Evolutionary conservation across 1,284 basidiomycete genomes (phyloP), one percentile per base, ranked within the genome.

Genomic region (Paramarasmius palmivorus): DNA sequence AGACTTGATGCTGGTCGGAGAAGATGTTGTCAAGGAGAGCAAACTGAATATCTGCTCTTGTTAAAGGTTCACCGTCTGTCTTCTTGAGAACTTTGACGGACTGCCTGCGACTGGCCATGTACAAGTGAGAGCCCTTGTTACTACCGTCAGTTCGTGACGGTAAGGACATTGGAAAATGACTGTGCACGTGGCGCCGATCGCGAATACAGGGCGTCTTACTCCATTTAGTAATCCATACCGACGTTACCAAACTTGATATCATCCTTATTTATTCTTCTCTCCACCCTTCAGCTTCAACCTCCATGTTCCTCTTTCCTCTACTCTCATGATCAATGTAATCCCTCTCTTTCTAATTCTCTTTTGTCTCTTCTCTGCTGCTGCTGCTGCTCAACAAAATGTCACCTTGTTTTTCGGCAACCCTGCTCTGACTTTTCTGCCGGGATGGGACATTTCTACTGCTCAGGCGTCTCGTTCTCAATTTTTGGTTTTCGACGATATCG

Each of bases 11-110:
- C 4, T 63, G 63, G 63, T 80, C 73, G 51, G 73, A 71, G 69
- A 92, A 93, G 59, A 93, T 79, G 63, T 76, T 72, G 59, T 81
- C 70, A 51, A 93, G 81, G 37, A 92, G 75, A 65, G 90, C 86
- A 67, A 83, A 90, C 70, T 92, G 88, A 52, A 92, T 78, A 69
- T 92, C 90, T 52, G 72, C 71, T 44, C 85, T 77, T 55, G 76
- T 82, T 49, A 87, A 70, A 36, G 83, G 80, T 62, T 85, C 81
- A 25, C 81, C 82, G 62, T 87, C 84, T 49, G 68, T 71, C 62
- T 78, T 78, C 68, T 86, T 84, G 63, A 86, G 78, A 52, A 74
- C 52, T 48, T 53, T 54, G 32, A 41, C 23, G 5, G 41, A 41
- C 26, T 56, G 53, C 22, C 49, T 46, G 26, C 42, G 48, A 25